Evolutionary conservation across 2,329 filamentous ascomycete genomes (phyloP), one percentile per base, ranked within the genome.

Genomic region (Aspergillus piperis): DNA sequence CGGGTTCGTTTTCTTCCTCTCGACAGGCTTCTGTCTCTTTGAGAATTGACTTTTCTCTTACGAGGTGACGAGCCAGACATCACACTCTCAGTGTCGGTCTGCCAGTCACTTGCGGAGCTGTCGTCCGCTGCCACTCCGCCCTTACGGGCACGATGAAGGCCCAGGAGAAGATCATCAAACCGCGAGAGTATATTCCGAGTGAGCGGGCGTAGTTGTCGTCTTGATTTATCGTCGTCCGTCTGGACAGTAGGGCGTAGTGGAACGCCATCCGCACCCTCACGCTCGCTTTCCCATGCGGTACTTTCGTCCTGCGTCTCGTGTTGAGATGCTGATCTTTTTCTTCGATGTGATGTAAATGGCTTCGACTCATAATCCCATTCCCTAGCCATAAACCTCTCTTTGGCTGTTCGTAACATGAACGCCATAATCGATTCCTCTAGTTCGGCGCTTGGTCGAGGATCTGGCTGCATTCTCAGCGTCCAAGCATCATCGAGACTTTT

Each of bases 351-450:
- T 11, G 39, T n/a, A 7, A 3, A 32, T 5, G 21, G 38, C 25
- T 27, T 50, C 11, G 23, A 8, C 11, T 17, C 32, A 27, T 25
- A 32, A 3, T 63, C 71, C 72, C 75, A 79, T 54, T 76, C 73
- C 41, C 82, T 74, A 50, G 70, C 60, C 6, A 70, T 66, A 62
- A 90, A 92, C 39, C 78, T 84, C 65, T 89, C 83, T 70, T 90
- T 93, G 0, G 91, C 90, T 17, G 82, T 75, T 50, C 85, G 85
- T 62, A 93, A 70, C 27, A 91, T 85, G 1, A 83, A 72, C 0
- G 90, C 91, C 10, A 86, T 81, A 3, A 96, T 70, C 52, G 88
- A 84, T 52, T 94, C 90, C 68, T 90, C 86, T 38, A 97, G 71
- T 21, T 84, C 83, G 0, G 81, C 78, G 64, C 89, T 88, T 2